Evolutionary conservation across 257 asterid species (phyloP).

Genomic region (Agastache rugosa): DNA sequence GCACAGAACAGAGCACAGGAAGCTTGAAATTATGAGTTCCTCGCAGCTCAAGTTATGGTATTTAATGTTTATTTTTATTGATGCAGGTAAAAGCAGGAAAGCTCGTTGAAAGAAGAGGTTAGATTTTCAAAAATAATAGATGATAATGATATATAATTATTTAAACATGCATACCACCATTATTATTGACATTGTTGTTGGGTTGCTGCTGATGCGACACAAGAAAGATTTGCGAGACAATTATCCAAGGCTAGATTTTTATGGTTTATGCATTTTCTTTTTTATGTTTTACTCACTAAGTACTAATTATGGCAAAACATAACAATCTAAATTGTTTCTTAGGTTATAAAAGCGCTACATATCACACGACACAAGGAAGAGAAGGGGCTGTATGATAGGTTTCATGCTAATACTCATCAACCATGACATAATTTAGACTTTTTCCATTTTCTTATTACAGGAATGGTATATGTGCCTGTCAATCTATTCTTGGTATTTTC

Average conservation of each 20-base stretch:
- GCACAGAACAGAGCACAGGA: neutral
- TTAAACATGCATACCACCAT: slow-evolving; percentile 31
- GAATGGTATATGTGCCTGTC: slow-evolving; percentile 16
- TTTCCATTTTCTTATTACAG: slow-evolving; percentile 2
- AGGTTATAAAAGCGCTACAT: slow-evolving; percentile 93
- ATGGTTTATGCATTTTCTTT: neutral
- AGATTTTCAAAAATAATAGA: slow-evolving; percentile 34
- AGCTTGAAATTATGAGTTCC: slow-evolving; percentile 13
- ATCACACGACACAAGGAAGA: slow-evolving; percentile 94
- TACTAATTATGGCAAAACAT: slow-evolving; percentile 19
- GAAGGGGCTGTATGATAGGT: slow-evolving; percentile 99
- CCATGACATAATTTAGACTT: slow-evolving; percentile 15
- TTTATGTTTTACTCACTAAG: neutral
- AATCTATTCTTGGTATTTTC: neutral
- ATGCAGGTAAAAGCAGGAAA: slow-evolving; percentile 90
- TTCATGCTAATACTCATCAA: slow-evolving; percentile 17
- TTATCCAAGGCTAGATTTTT: slow-evolving; percentile 20
- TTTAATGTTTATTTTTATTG: slow-evolving; percentile 34
- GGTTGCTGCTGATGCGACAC: slow-evolving; percentile 39
- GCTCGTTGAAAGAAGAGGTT: slow-evolving; percentile 87
- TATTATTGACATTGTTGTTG: slow-evolving; percentile 38
- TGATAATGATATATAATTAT: slow-evolving; percentile 24
- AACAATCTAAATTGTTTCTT: slow-evolving; percentile 34
- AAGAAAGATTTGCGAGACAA: slow-evolving; percentile 92
- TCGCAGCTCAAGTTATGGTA: slow-evolving; percentile 14